phyloP scores from a whole-genome alignment of 805 yeast genomes.

The Tetrapisispora namnaoensis region DNA sequence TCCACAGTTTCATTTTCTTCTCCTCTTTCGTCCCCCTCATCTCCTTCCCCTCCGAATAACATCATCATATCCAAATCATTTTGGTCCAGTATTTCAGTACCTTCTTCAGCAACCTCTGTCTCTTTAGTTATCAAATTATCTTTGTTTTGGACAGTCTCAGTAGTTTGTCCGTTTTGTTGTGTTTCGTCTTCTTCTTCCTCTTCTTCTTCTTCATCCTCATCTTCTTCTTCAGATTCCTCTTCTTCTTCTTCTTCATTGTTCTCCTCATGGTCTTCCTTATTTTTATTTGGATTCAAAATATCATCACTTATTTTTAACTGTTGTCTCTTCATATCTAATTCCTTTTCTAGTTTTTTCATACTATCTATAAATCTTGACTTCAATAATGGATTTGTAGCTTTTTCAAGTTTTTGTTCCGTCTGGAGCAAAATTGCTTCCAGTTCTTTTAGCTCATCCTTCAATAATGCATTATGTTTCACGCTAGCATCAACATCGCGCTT shows the following conservation, averaged over 20 bases:
- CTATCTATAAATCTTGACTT: slow-evolving; percentile 78
- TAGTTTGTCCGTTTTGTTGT: slow-evolving; percentile 20
- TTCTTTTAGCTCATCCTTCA: slow-evolving; percentile 80
- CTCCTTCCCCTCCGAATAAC: slow-evolving; percentile 31
- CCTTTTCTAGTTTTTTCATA: slow-evolving; percentile 66
- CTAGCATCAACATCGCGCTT: slow-evolving; percentile 43
- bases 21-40: slow-evolving; percentile 7
- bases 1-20: no score
- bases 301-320: slow-evolving; percentile 41
- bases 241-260: slow-evolving; percentile 26
- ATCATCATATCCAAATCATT: slow-evolving; percentile 31
- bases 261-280: neutral
- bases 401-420: slow-evolving; percentile 60
- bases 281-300: slow-evolving; percentile 10
- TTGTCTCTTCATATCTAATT: slow-evolving; percentile 68
- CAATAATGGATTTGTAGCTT: slow-evolving; percentile 75
- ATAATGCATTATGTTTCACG: slow-evolving; percentile 57
- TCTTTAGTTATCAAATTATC: slow-evolving; percentile 19
- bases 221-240: slow-evolving; percentile 29
- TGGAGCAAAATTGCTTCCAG: slow-evolving; percentile 66
- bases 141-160: slow-evolving; percentile 18
- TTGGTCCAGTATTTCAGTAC: slow-evolving; percentile 25
- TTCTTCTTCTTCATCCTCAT: slow-evolving; percentile 26
- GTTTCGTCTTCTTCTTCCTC: slow-evolving; percentile 27
- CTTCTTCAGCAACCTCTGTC: slow-evolving; percentile 20